Evolutionary conservation across 2,329 filamentous ascomycete genomes (phyloP), one percentile per base, ranked within the genome.

Genomic region (Aspergillus tanneri): DNA sequence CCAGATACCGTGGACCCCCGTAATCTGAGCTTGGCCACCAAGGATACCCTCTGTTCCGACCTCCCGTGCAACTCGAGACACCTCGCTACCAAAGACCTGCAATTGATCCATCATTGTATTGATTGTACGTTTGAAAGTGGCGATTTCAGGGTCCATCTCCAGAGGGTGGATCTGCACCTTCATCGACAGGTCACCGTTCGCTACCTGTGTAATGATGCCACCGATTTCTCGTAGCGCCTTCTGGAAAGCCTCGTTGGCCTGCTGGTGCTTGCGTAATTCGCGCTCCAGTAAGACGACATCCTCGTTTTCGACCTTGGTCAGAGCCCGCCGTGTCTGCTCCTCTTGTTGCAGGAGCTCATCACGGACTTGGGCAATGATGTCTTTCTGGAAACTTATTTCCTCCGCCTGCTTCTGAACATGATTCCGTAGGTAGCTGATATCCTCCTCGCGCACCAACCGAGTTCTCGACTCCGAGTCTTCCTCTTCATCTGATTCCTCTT

Each of bases 31-130:
- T 69, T 97, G 92, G 35, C 92, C 92, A 62, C 92, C 92, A 34
- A 97, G 84, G 54, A 93, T 86, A 65, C 92, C 92, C 70, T 97
- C 91, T 10, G 92, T 97, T 60, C 92, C 92, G 76, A 97, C 92
- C 72, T 97, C 92, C 69, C 90, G 88, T 44, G 92, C 92, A 59
- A 97, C 85, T 58, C 90, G 87, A 25, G 92, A 96, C 63, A 97
- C 92, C 74, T 97, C 91, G 70, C 89, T 95, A 56, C 92, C 92
- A 71, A 97, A 97, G 51, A 95, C 88, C 68, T 96, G 91, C 50
- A 97, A 80, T 71, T 96, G 92, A 67, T 97, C 92, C 83, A 97
- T 95, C 92, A 97, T 97, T 58, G 88, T 95, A 70, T 97, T 97
- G 75, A 97, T 97, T 53, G 92, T 96, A 62, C 90, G 86, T 75